Evolutionary conservation across 805 yeast genomes (phyloP).

Genomic region (Candida dajiaensis): DNA sequence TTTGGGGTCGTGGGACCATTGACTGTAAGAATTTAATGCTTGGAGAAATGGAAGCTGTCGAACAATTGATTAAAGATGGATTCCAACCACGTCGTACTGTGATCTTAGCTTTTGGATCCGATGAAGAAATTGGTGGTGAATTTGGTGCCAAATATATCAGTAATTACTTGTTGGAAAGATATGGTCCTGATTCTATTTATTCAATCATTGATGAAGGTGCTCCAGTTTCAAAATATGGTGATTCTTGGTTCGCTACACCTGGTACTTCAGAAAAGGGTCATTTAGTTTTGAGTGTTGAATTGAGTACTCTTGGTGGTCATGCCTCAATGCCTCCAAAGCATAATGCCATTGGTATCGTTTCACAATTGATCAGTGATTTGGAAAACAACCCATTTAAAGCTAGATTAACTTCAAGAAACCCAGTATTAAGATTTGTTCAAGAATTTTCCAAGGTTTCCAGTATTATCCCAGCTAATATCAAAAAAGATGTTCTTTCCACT

Average conservation of each 20-base stretch:
- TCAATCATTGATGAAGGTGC: conserved; percentile 69
- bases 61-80: conserved; percentile 41
- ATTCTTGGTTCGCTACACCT: conserved; percentile 38
- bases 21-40: conserved; percentile 72
- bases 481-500: conserved; percentile 29
- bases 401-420: conserved; percentile 47
- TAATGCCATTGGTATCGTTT: conserved; percentile 68
- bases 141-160: conserved; percentile 42
- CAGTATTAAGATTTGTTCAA: conserved; percentile 48
- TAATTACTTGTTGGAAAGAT: conserved; percentile 40
- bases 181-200: conserved; percentile 56
- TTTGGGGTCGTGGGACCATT: conserved; percentile 75
- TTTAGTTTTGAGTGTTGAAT: conserved; percentile 33
- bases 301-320: conserved; percentile 71
- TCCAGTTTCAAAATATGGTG: conserved; percentile 29
- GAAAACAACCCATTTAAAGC: conserved; percentile 49
- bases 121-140: conserved; percentile 50
- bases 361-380: conserved; percentile 48
- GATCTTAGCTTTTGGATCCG: conserved; percentile 68
- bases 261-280: conserved; percentile 43
- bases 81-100: conserved; percentile 57
- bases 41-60: conserved; percentile 61
- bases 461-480: conserved; percentile 22
- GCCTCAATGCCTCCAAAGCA: conserved; percentile 76
- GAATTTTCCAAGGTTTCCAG: conserved; percentile 49